Conservation (phyloP, 352 stramenopile genomes). For the Globisporangium cystogenes region DNA sequence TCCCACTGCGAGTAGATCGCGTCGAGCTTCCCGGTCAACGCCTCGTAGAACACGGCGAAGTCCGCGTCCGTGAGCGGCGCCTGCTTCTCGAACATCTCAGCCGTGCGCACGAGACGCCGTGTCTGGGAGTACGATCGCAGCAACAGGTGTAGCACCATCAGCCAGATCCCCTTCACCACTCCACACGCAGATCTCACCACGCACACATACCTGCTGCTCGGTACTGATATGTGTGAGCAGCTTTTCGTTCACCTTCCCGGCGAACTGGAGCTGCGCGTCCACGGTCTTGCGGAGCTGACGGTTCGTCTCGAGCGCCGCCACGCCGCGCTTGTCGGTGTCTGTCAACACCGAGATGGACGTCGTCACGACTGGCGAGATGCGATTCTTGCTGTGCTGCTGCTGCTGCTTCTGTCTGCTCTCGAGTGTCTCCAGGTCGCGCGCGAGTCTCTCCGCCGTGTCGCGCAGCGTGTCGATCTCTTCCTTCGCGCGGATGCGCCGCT, state of each 20-base stretch:
- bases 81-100: conserved; percentile 5
- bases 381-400: no score
- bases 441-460: not conserved
- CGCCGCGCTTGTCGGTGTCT: not conserved
- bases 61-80: not conserved
- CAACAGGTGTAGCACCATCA: not conserved
- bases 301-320: conserved; percentile 5
- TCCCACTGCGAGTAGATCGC: conserved; percentile 9
- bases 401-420: not conserved
- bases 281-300: conserved; percentile 6
- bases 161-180: not conserved
- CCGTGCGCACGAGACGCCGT: not conserved
- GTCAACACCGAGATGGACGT: not conserved
- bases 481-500: conserved; percentile 6
- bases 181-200: not conserved
- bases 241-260: not conserved
- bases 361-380: not conserved
- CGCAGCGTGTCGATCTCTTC: conserved; percentile 8
- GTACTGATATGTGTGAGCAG: not conserved
- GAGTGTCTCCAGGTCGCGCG: conserved; percentile 4
- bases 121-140: not conserved
- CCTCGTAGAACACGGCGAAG: conserved; percentile 3
- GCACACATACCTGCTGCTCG: not conserved
- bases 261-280: conserved; percentile 1
- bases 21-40: conserved; percentile 3